Evolutionary conservation across 805 yeast genomes (phyloP).

Genomic region (Alloascoidea africana): DNA sequence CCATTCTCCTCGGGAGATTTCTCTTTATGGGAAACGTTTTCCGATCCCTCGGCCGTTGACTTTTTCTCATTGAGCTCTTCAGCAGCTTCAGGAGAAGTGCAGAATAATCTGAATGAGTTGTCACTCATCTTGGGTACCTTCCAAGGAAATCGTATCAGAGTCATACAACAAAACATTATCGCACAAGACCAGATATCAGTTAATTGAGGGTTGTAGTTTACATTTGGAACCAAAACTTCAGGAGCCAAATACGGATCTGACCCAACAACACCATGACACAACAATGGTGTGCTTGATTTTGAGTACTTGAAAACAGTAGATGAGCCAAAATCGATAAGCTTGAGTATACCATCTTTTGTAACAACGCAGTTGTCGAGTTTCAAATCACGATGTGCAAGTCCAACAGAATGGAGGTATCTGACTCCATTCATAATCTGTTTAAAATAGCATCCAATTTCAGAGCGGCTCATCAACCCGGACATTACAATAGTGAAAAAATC

Average conservation of each 20-base stretch:
- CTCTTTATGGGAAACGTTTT: constrained; percentile 11
- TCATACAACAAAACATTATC: constrained; percentile 85
- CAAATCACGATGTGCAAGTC: constrained; percentile 83
- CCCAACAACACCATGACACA: constrained; percentile 76
- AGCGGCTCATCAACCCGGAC: constrained; percentile 74
- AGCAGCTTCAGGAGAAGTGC: constrained; percentile 44
- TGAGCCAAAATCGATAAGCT: constrained; percentile 86
- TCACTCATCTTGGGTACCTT: constrained; percentile 76
- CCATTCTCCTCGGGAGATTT: background rate
- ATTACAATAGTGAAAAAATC: constrained; percentile 90
- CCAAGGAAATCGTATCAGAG: constrained; percentile 87
- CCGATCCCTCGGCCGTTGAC: too few relatives aligned
- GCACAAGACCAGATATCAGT: constrained; percentile 93
- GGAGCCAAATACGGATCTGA: constrained; percentile 88
- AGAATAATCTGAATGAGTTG: constrained; percentile 70
- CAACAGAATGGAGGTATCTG: constrained; percentile 66
- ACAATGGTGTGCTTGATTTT: constrained; percentile 52
- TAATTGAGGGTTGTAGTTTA: constrained; percentile 80
- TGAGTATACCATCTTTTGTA: constrained; percentile 67
- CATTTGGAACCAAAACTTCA: constrained; percentile 71
- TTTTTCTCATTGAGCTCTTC: too few relatives aligned
- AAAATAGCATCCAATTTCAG: constrained; percentile 79
- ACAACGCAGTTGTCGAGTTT: constrained; percentile 90
- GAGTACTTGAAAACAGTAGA: constrained; percentile 89
- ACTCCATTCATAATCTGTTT: constrained; percentile 76